Percentiles rank a stretch among this genome's conserved stretches.
Conservation (phyloP, 108 stramenopile species). For the Skeletonema potamos region DNA sequence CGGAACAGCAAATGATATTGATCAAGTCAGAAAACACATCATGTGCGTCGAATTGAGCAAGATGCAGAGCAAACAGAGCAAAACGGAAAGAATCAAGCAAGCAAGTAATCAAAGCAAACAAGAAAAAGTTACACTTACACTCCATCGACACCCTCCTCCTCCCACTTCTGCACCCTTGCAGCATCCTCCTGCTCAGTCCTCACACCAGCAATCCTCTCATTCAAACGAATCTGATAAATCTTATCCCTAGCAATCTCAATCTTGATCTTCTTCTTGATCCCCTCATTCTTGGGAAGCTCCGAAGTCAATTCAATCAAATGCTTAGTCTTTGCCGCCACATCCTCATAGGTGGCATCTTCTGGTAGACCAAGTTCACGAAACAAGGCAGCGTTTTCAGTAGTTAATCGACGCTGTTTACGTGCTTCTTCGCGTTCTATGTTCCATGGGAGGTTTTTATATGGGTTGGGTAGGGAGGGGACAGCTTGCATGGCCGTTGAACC, state of each 20-base stretch:
- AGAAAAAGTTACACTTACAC: conserved; percentile 25
- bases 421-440: conserved; percentile 56
- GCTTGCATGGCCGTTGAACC: conserved; percentile 7
- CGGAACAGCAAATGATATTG: not conserved
- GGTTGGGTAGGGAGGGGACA: conserved; percentile 50
- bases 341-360: conserved; percentile 83
- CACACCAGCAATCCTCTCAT: conserved; percentile 70
- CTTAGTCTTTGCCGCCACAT: conserved; percentile 72
- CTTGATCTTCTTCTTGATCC: conserved; percentile 72
- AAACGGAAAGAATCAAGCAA: not conserved
- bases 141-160: conserved; percentile 51
- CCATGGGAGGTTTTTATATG: conserved; percentile 79
- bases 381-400: conserved; percentile 60
- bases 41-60: too few species aligned
- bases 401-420: conserved; percentile 56
- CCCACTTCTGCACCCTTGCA: conserved; percentile 49
- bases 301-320: conserved; percentile 42
- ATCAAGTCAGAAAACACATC: not conserved
- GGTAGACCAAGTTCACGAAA: conserved; percentile 84
- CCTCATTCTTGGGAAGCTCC: conserved; percentile 41
- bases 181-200: conserved; percentile 54
- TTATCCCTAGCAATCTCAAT: conserved; percentile 84
- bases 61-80: not conserved
- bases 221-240: conserved; percentile 82
- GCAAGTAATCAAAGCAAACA: not conserved